Evolutionary conservation across 1,139 yeast genomes (phyloP).

Genomic region (Meyerozyma smithsonii): DNA sequence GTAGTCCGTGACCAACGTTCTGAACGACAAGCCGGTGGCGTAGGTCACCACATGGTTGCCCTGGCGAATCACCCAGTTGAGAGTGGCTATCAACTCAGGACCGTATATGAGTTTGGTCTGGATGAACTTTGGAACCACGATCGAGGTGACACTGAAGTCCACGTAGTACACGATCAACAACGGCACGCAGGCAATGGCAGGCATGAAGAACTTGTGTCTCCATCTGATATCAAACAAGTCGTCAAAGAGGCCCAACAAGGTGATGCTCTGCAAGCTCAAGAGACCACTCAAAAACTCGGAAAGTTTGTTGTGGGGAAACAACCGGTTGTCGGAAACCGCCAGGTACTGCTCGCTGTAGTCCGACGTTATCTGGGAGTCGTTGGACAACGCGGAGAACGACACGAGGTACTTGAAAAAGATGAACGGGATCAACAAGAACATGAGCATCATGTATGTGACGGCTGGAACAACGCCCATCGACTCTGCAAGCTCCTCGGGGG

Average conservation of each 20-base stretch:
- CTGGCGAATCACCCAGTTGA: constrained; percentile 20
- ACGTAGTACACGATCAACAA: constrained; percentile 85
- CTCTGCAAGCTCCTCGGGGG: constrained; percentile 71
- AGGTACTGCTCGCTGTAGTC: constrained; percentile 34
- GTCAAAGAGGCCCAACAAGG: constrained; percentile 85
- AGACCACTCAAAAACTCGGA: constrained; percentile 85
- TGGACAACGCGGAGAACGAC: constrained; percentile 35
- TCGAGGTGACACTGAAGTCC: constrained; percentile 88
- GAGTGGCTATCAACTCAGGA: constrained; percentile 10
- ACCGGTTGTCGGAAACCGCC: constrained; percentile 25
- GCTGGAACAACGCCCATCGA: constrained; percentile 89
- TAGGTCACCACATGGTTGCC: constrained; percentile 33
- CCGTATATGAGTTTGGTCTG: constrained; percentile 26
- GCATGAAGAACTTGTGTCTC: constrained; percentile 94
- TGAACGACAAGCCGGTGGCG: constrained; percentile 35
- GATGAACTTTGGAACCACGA: constrained; percentile 76
- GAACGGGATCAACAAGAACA: constrained; percentile 87
- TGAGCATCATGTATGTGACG: constrained; percentile 68
- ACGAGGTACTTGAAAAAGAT: constrained; percentile 78
- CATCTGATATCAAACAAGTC: constrained; percentile 93
- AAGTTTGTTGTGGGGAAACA: constrained; percentile 80
- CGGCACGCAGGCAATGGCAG: constrained; percentile 93
- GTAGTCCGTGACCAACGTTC: constrained; percentile 33
- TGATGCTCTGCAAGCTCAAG: constrained; percentile 77
- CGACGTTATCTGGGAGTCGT: constrained; percentile 30